Base-by-base conservation (phyloP, 164 flowering plant genomes). In the Stephania cephalantha region DNA sequence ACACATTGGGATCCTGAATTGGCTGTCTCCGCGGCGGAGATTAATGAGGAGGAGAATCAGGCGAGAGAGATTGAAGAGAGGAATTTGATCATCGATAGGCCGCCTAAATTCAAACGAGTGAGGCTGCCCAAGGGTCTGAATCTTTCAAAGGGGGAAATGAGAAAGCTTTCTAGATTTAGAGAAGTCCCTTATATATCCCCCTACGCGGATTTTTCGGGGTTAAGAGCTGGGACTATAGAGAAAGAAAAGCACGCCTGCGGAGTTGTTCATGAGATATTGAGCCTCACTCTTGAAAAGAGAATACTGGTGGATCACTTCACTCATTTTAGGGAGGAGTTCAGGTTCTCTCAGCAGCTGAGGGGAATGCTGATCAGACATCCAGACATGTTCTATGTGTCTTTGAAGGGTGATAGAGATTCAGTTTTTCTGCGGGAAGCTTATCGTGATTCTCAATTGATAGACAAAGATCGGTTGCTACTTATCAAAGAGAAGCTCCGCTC, bases 281-380 rank as follows among this genome's bases (percentile, higher is more conserved):
- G 97, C 77, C 86, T 96, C 44, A 90, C 94, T 2, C 75, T 91
- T 42, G 99, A 96, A 87, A 96, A 94, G 87, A 87, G 91, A 74
- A 94, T 97, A 15, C 87, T 96, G 44, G 97, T 94, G 45, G 98
- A 96, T 85, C 95, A 91, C 81, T 81, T 96, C 18, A 94, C 97
- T 50, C 98, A 93, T 83, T 96, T 96, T 75, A 78, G 99, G 65
- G 97, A 92, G 79, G 99, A 96, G 81, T 96, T 92, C 67, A 84
- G 94, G 75, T 91, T 96, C 82, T 90, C 99, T 20, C 97, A 96
- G 84, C 97, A 92, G 84, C 80, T 94, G 22, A 85, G 98, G 72
- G 97, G 95, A 68, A 93, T 94, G 98, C 82, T 96, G 74, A 88
- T 92, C 73, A 86, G 97, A 76, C 99, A 96, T 74, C 97, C 97